A percentile compares a stretch with the other conserved stretches of the same genome.
These are phyloP conservation scores for Candida tibetensis DNA, from an alignment of 805 yeast species.

Conservation along the genomic window DNA sequence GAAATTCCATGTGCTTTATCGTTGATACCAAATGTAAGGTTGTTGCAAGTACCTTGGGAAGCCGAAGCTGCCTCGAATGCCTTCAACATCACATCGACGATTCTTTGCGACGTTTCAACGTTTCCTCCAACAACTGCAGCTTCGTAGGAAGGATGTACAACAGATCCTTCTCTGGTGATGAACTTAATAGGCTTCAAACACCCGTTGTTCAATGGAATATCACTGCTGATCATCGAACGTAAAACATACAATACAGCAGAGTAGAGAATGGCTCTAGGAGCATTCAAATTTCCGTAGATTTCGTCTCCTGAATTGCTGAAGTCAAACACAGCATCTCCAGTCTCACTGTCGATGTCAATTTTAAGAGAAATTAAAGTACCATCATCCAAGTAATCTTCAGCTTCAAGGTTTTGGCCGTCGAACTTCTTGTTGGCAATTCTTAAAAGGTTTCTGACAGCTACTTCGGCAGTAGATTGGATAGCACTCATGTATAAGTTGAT, in stretches of 20 bases:
- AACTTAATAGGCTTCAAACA: slow-evolving; percentile 79
- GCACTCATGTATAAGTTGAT: slow-evolving; percentile 77
- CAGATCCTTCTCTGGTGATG: slow-evolving; percentile 33
- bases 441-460: slow-evolving; percentile 53
- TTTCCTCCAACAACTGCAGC: slow-evolving; percentile 93
- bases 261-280: slow-evolving; percentile 85
- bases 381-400: slow-evolving; percentile 74
- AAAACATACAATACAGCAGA: slow-evolving; percentile 87
- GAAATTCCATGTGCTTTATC: slow-evolving; percentile 55
- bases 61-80: slow-evolving; percentile 91
- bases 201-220: slow-evolving; percentile 92
- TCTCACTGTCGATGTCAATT: slow-evolving; percentile 45
- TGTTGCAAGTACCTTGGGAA: slow-evolving; percentile 94
- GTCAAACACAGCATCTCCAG: slow-evolving; percentile 71
- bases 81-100: slow-evolving; percentile 82
- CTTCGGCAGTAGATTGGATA: slow-evolving; percentile 75
- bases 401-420: slow-evolving; percentile 41
- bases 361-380: slow-evolving; percentile 65
- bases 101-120: slow-evolving; percentile 91
- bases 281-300: slow-evolving; percentile 85
- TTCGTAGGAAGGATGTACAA: slow-evolving; percentile 70
- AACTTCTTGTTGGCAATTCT: slow-evolving; percentile 36
- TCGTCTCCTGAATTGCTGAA: slow-evolving; percentile 87
- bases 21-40: slow-evolving; percentile 85
- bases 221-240: slow-evolving; percentile 78